Evolutionary conservation across 2,329 filamentous ascomycete genomes (phyloP).

Genomic region (Dactylellina sp.): DNA sequence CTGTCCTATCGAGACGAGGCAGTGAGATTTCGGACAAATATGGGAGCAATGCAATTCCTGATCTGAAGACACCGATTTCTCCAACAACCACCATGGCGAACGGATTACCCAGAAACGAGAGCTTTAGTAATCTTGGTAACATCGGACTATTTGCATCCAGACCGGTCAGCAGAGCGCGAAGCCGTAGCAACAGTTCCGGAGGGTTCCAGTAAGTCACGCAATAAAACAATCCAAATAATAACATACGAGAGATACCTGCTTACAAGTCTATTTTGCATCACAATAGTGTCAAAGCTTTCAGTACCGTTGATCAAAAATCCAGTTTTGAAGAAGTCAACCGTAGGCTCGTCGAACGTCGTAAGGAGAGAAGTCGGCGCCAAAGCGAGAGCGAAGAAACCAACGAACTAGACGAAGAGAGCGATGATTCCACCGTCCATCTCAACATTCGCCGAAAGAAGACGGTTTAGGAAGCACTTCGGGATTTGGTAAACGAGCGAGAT

Average conservation of each 20-base stretch:
- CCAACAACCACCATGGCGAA: conserved; percentile 32
- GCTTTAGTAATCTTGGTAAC: conserved; percentile 87
- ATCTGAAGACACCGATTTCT: conserved; percentile 34
- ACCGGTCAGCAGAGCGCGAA: conserved; percentile 77
- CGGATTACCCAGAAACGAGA: conserved; percentile 81
- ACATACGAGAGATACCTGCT: not conserved
- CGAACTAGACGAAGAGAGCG: conserved; percentile 61
- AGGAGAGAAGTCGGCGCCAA: conserved; percentile 63
- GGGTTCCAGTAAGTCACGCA: conserved; percentile 69
- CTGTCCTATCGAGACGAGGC: conserved; percentile 54
- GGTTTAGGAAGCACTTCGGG: conserved; percentile 53
- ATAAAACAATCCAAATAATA: not conserved
- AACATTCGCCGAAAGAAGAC: conserved; percentile 57
- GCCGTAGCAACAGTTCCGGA: conserved; percentile 73
- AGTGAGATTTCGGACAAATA: conserved; percentile 56
- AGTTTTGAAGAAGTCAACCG: conserved; percentile 60
- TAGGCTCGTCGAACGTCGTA: conserved; percentile 69
- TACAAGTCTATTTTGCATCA: not conserved
- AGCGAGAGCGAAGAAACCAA: conserved; percentile 54
- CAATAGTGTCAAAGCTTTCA: conserved; percentile 71
- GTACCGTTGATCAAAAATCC: conserved; percentile 57
- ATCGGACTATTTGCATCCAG: conserved; percentile 92
- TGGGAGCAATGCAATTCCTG: conserved; percentile 35
- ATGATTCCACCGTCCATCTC: conserved; percentile 60
- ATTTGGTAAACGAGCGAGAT: conserved; percentile 50